Conservation (phyloP, 768 basidiomycete genomes). For the Macrolepiota albuminosa region DNA sequence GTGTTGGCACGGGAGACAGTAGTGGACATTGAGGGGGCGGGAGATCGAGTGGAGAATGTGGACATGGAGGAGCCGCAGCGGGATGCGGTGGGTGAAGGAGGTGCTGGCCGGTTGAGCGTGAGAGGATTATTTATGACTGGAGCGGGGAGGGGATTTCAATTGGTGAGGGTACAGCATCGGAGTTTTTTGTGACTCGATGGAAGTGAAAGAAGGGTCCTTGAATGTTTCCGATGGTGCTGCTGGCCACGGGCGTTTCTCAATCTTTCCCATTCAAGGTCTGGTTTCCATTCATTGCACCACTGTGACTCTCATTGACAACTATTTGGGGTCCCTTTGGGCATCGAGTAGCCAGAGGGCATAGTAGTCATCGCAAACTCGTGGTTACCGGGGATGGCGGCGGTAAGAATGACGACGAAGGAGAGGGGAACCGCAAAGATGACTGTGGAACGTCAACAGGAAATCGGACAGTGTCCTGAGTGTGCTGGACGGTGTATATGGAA, state of each 20-base stretch:
- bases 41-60: constrained; percentile 1
- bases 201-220: background rate
- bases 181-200: background rate
- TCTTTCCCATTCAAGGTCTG: background rate
- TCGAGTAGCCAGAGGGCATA: constrained; percentile 8
- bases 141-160: no score
- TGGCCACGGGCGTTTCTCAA: background rate
- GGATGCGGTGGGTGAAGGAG: constrained; percentile 10
- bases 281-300: background rate
- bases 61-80: no score
- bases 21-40: constrained; percentile 8
- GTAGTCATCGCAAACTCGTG: constrained; percentile 64
- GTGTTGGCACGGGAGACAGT: constrained; percentile 13
- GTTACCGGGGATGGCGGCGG: constrained; percentile 63
- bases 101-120: constrained; percentile 18
- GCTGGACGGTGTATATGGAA: background rate
- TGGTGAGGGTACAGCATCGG: background rate
- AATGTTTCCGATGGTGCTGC: background rate
- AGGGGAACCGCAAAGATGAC: constrained; percentile 47
- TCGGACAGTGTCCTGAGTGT: constrained; percentile 10
- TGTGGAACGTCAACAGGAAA: constrained; percentile 36
- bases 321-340: constrained; percentile 4
- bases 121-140: background rate
- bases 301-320: constrained; percentile 2
- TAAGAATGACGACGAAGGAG: constrained; percentile 62